Evolutionary conservation across 2,329 filamentous ascomycete genomes (phyloP).

Genomic region (Myriosclerotinia curreyana): DNA sequence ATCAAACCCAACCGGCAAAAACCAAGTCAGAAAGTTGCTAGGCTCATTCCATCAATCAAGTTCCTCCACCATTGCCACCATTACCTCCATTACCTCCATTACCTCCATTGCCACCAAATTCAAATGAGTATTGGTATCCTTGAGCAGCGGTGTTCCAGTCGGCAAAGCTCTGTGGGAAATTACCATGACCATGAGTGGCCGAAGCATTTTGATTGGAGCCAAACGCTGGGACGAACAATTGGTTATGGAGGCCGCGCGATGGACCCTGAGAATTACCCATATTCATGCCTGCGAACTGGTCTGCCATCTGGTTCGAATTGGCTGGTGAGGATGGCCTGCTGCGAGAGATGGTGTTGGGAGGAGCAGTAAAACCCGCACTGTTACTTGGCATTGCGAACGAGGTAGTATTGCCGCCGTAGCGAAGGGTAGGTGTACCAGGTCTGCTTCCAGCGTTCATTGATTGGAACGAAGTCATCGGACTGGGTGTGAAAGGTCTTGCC

Average conservation of each 20-base stretch:
- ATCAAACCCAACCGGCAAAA: background rate
- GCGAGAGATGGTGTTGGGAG: slow-evolving; percentile 17
- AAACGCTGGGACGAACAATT: slow-evolving; percentile 12
- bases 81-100: background rate
- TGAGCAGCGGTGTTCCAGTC: slow-evolving; percentile 11
- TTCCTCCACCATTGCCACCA: background rate
- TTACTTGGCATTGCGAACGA: slow-evolving; percentile 12
- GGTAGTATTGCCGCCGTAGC: slow-evolving; percentile 3
- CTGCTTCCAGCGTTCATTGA: slow-evolving; percentile 15
- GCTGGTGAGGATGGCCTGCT: slow-evolving; percentile 16
- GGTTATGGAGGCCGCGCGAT: slow-evolving; percentile 9
- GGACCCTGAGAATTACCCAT: background rate
- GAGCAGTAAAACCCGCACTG: slow-evolving; percentile 8
- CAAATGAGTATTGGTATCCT: slow-evolving; percentile 5
- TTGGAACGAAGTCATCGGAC: slow-evolving; percentile 11
- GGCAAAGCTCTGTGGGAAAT: background rate
- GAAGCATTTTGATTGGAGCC: background rate
- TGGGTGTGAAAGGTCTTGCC: slow-evolving; percentile 20
- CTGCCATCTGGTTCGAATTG: slow-evolving; percentile 10
- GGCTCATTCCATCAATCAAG: background rate
- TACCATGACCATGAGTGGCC: background rate
- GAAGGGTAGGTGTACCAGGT: slow-evolving; percentile 12
- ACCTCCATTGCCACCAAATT: slow-evolving; percentile 2
- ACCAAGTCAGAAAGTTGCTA: background rate
- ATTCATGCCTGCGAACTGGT: slow-evolving; percentile 1